These are phyloP conservation scores for Starmerella asiatica DNA, from an alignment of 805 yeast species.

Conservation along the genomic window DNA sequence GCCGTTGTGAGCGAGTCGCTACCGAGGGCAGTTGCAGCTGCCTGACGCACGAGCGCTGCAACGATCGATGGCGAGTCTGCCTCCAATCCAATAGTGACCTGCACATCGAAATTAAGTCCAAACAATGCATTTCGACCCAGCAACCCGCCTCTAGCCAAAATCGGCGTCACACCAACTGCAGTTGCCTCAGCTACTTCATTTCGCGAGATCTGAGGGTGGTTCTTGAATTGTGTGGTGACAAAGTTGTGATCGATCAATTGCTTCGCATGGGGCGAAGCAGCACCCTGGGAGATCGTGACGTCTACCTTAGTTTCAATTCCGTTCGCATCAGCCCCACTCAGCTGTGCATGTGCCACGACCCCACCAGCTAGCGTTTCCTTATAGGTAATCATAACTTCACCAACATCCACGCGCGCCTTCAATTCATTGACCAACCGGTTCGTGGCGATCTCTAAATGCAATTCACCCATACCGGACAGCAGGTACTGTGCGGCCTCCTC, in stretches of 20 bases:
- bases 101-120: conserved; percentile 44
- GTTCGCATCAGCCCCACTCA: not conserved
- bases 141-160: conserved; percentile 34
- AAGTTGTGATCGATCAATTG: conserved; percentile 9
- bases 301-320: conserved; percentile 10
- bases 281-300: conserved; percentile 1
- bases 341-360: not conserved
- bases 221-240: not conserved
- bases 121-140: conserved; percentile 39
- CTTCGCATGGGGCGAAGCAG: not conserved
- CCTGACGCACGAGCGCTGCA: conserved; percentile 35
- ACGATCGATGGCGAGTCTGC: conserved; percentile 30
- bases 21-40: conserved; percentile 31
- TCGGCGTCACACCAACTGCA: conserved; percentile 28
- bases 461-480: conserved; percentile 92
- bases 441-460: conserved; percentile 78
- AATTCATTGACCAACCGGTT: conserved; percentile 69
- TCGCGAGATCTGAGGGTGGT: conserved; percentile 22
- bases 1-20: conserved; percentile 13
- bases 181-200: conserved; percentile 25
- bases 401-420: conserved; percentile 67
- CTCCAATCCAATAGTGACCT: conserved; percentile 46
- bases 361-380: conserved; percentile 46
- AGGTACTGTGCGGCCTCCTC: conserved; percentile 84
- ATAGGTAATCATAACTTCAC: conserved; percentile 79